These are phyloP conservation scores for Platanthera zijinensis DNA, from an alignment of 106 monocot species.

Conservation along the genomic window DNA sequence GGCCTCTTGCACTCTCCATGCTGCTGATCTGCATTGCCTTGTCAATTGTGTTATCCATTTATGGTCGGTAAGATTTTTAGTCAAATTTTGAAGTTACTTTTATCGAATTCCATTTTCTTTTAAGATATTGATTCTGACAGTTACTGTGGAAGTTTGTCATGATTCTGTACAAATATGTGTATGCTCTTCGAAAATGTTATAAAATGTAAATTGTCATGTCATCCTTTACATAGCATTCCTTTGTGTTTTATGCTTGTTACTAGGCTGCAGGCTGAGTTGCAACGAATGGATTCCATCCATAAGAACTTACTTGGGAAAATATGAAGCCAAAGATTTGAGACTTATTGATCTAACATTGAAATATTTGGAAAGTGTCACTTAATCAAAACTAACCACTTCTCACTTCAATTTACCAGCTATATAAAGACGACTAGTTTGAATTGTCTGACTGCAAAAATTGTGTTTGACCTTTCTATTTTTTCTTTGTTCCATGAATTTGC, in stretches of 20 bases:
- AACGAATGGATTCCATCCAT: no score
- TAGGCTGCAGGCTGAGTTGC: neutral
- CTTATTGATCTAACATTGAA: no score
- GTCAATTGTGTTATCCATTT: slow-evolving; percentile 48
- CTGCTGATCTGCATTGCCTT: slow-evolving; percentile 56
- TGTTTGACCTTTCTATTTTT: no score
- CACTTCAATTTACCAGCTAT: no score
- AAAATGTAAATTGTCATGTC: neutral
- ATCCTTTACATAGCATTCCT: neutral
- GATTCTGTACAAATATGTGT: neutral
- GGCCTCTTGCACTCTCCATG: slow-evolving; percentile 78
- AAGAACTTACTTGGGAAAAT: no score
- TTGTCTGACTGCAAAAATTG: no score
- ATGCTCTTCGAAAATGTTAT: neutral
- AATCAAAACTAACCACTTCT: no score
- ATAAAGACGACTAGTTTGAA: no score
- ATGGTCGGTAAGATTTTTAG: slow-evolving; percentile 53
- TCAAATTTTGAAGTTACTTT: neutral
- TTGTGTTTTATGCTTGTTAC: neutral
- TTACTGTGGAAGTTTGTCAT: neutral
- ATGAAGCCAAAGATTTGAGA: no score
- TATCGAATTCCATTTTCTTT: neutral
- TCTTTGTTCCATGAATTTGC: no score
- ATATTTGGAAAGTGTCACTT: no score
- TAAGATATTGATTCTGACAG: neutral